Conservation (phyloP, 2,329 filamentous ascomycete species). For the Chaetomiaceae sp. region DNA sequence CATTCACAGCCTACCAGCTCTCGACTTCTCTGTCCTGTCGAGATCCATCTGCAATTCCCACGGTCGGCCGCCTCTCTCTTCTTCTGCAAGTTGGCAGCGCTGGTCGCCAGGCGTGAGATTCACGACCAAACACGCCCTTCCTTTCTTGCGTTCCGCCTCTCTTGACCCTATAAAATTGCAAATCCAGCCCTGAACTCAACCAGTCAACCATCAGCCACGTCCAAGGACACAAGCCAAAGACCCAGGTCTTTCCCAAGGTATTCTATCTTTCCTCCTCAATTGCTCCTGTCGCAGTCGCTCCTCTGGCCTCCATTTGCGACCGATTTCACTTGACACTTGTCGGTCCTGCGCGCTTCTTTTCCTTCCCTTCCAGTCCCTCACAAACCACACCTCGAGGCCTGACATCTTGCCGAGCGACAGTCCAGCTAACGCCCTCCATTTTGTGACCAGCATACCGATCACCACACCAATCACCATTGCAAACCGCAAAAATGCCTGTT, state of each 20-base stretch:
- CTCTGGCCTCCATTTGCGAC: background rate
- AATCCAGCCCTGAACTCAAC: background rate
- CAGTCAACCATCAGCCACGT: background rate
- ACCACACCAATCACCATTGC: background rate
- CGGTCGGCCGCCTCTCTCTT: too few species aligned
- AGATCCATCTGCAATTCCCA: too few species aligned
- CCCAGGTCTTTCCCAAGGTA: background rate
- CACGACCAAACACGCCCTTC: too few species aligned
- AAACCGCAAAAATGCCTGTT: slow-evolving; percentile 43
- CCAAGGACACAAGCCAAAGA: background rate
- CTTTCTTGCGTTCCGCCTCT: background rate
- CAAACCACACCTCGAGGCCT: background rate
- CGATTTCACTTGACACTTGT: background rate
- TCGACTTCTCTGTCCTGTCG: too few species aligned
- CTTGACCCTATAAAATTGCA: background rate
- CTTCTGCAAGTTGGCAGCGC: background rate
- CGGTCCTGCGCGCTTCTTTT: background rate
- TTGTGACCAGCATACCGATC: background rate
- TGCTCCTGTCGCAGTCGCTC: background rate
- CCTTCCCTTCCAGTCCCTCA: background rate
- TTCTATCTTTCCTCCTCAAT: background rate
- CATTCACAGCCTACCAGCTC: too few species aligned
- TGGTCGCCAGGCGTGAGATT: background rate
- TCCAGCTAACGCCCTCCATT: background rate
- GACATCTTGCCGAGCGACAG: background rate